Percentiles rank a stretch among this genome's conserved stretches.
Evolutionary conservation across 495 filamentous ascomycete genomes (phyloP).

Genomic region (Margaritispora aquatica): DNA sequence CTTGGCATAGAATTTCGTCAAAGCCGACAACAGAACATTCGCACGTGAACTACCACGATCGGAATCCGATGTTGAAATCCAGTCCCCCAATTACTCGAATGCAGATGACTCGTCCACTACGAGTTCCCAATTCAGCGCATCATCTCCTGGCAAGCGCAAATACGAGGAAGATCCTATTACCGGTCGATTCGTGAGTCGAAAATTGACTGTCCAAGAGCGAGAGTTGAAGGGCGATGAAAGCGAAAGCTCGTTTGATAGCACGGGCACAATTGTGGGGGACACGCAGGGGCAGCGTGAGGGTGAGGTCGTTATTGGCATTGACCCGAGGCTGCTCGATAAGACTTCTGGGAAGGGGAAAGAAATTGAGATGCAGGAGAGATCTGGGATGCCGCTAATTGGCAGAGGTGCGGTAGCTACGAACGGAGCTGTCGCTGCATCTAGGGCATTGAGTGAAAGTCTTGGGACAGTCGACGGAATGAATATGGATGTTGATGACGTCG

Average conservation of each 20-base stretch:
- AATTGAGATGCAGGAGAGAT: conserved; percentile 23
- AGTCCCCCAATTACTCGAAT: background rate
- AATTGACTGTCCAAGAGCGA: background rate
- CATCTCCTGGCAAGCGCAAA: conserved; percentile 21
- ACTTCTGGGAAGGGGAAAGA: background rate
- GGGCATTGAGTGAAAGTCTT: background rate
- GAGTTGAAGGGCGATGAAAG: background rate
- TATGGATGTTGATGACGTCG: conserved; percentile 25
- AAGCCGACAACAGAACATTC: conserved; percentile 20
- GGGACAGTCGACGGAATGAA: background rate
- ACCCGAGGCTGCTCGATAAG: background rate
- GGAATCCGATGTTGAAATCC: background rate
- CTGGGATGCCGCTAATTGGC: conserved; percentile 8
- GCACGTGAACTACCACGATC: conserved; percentile 8
- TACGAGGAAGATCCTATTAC: background rate
- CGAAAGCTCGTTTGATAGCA: background rate
- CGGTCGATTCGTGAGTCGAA: background rate
- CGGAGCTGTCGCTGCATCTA: too few relatives aligned
- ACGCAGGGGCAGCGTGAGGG: background rate
- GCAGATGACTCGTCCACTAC: background rate
- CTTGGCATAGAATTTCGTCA: conserved; percentile 19
- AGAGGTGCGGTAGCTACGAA: background rate
- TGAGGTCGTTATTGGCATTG: conserved; percentile 1
- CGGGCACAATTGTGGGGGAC: background rate
- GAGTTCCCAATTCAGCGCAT: background rate